Evolutionary conservation across 208 protist genomes (phyloP).

Genomic region (Zelonia costaricensis): DNA sequence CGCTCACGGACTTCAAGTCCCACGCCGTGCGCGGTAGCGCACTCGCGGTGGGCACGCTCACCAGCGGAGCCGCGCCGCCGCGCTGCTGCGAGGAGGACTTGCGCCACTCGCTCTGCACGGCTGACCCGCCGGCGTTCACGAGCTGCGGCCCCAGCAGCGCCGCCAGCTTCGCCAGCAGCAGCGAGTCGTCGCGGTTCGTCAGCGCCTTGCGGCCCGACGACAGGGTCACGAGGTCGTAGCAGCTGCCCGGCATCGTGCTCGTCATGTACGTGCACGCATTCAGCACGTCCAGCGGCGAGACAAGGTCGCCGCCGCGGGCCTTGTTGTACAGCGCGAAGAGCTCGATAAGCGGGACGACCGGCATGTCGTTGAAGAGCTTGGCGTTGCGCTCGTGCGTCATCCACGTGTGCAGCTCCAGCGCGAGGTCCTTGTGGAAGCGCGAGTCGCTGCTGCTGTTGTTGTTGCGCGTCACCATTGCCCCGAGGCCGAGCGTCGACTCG

Average conservation of each 20-base stretch:
- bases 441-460: constrained; percentile 20
- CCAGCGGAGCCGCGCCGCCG: background rate
- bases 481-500: constrained; percentile 80
- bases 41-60: constrained; percentile 30
- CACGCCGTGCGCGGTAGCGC: constrained; percentile 33
- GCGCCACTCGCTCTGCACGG: constrained; percentile 16
- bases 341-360: constrained; percentile 80
- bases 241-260: constrained; percentile 27
- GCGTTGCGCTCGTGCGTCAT: constrained; percentile 81
- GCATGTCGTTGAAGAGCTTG: constrained; percentile 68
- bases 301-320: constrained; percentile 73
- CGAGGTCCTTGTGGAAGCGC: constrained; percentile 64
- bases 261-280: constrained; percentile 56
- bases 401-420: constrained; percentile 76
- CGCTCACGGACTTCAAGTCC: constrained; percentile 56
- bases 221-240: constrained; percentile 63
- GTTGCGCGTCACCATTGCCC: constrained; percentile 47
- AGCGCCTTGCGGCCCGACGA: constrained; percentile 74
- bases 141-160: constrained; percentile 61
- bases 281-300: constrained; percentile 79
- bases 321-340: constrained; percentile 88
- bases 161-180: constrained; percentile 55
- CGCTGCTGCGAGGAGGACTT: background rate
- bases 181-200: constrained; percentile 56
- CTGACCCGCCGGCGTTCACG: constrained; percentile 12